phyloP scores from a whole-genome alignment of 495 filamentous ascomycete genomes.

The Penicillium pulvis region DNA sequence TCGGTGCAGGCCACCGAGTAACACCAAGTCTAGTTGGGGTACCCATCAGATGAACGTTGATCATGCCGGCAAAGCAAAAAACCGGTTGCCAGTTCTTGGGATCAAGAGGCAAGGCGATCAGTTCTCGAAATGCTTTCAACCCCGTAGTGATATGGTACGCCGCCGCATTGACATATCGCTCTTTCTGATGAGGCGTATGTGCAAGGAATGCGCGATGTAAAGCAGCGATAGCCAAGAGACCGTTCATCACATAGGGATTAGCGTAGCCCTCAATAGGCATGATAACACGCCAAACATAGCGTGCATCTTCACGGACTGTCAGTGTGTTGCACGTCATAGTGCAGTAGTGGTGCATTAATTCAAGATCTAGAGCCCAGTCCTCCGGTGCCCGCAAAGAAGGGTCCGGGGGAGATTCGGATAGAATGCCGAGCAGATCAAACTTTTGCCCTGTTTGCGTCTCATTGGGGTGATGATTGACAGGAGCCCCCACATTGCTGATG shows the following conservation, averaged over 20 bases:
- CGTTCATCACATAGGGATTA: conserved; percentile 44
- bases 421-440: conserved; percentile 13
- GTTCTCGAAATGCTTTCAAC: conserved; percentile 25
- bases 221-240: conserved; percentile 42
- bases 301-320: conserved; percentile 23
- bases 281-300: conserved; percentile 35
- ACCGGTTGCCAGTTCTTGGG: conserved; percentile 39
- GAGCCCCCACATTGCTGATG: not conserved
- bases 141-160: conserved; percentile 29
- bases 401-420: conserved; percentile 12
- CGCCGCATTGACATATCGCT: conserved; percentile 31
- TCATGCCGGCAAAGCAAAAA: conserved; percentile 43
- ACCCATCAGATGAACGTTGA: conserved; percentile 38
- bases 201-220: conserved; percentile 35
- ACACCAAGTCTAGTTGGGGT: conserved; percentile 27
- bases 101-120: conserved; percentile 31
- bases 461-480: not conserved
- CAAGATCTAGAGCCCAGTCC: conserved; percentile 31
- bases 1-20: conserved; percentile 22
- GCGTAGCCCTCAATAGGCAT: conserved; percentile 38
- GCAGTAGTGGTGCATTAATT: conserved; percentile 39
- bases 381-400: conserved; percentile 8
- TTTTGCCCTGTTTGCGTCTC: not conserved
- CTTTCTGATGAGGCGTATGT: conserved; percentile 8
- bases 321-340: conserved; percentile 31